These are phyloP conservation scores for Ottelia alismoides DNA, from an alignment of 106 monocot species.

Conservation along the genomic window DNA sequence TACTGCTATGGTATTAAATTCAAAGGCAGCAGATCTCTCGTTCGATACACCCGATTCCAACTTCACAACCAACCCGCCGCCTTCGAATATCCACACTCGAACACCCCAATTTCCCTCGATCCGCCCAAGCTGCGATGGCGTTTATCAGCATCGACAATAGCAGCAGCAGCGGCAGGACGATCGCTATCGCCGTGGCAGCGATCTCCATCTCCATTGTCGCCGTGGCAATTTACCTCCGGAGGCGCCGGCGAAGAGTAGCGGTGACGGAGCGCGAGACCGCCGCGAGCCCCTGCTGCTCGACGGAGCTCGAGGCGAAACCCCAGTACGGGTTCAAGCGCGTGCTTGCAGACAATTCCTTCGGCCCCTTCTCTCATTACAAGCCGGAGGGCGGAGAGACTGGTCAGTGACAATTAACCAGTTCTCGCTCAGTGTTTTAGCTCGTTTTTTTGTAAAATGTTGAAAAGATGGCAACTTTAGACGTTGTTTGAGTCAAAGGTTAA, in stretches of 20 bases:
- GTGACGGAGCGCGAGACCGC: constrained; percentile 1
- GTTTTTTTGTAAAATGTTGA: not conserved
- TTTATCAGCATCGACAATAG: too few relatives aligned
- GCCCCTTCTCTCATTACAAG: constrained; percentile 20
- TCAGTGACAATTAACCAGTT: too few relatives aligned
- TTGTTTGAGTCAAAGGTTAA: too few relatives aligned
- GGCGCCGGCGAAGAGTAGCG: not conserved
- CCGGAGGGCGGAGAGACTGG: not conserved
- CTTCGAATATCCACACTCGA: too few relatives aligned
- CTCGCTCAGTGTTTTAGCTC: not conserved
- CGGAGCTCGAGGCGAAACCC: constrained; percentile 20
- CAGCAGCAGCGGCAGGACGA: too few relatives aligned
- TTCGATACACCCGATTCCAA: too few relatives aligned
- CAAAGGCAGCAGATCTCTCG: too few relatives aligned
- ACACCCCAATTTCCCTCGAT: too few relatives aligned
- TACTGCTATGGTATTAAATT: too few relatives aligned
- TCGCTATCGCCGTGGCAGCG: not conserved
- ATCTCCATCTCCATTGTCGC: not conserved
- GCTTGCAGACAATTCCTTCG: constrained; percentile 24
- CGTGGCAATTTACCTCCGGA: not conserved
- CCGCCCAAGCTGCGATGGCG: too few relatives aligned
- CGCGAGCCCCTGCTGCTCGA: constrained; percentile 2
- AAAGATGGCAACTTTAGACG: too few relatives aligned
- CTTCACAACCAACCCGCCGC: too few relatives aligned
- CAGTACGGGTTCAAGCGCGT: constrained; percentile 21